Percentiles rank a stretch among this genome's conserved stretches.
phyloP scores from a whole-genome alignment of 1,139 yeast species.

The Saccharomyces hybrid region DNA sequence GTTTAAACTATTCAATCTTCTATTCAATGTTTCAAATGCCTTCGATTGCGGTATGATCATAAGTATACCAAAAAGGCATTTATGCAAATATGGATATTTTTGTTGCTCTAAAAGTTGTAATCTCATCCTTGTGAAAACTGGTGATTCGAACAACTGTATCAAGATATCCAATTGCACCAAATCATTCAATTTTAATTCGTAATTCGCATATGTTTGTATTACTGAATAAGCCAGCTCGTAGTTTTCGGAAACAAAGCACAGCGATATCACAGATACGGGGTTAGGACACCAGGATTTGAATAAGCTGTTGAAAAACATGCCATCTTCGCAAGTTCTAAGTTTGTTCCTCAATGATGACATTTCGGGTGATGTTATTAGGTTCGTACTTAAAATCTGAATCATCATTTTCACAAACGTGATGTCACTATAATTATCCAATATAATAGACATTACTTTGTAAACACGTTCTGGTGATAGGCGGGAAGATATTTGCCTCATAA shows the following conservation, averaged over 20 bases:
- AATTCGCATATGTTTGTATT: conserved; percentile 65
- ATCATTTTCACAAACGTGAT: conserved; percentile 74
- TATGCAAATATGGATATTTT: conserved; percentile 71
- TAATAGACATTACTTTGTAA: conserved; percentile 78
- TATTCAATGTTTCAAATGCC: conserved; percentile 77
- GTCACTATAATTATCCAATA: conserved; percentile 57
- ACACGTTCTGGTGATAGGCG: conserved; percentile 78
- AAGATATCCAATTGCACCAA: conserved; percentile 73
- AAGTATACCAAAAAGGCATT: conserved; percentile 82
- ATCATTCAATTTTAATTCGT: conserved; percentile 58
- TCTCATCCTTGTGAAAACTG: conserved; percentile 82
- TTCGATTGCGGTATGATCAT: conserved; percentile 95
- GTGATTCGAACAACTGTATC: conserved; percentile 77
- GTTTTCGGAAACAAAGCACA: conserved; percentile 81
- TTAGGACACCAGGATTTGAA: conserved; percentile 92
- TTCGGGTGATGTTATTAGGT: conserved; percentile 83
- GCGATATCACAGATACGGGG: conserved; percentile 79
- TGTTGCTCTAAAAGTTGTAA: conserved; percentile 84
- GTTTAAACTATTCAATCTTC: conserved; percentile 48
- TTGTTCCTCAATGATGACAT: conserved; percentile 61
- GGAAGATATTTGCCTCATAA: conserved; percentile 75
- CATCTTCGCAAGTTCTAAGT: conserved; percentile 57
- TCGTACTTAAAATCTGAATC: conserved; percentile 82
- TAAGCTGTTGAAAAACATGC: conserved; percentile 63
- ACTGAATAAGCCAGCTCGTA: conserved; percentile 83